Percentiles rank a stretch among this genome's conserved stretches.
Evolutionary conservation across 73 alveolate genomes (phyloP).

Genomic region (Paramecium octaurelia): DNA sequence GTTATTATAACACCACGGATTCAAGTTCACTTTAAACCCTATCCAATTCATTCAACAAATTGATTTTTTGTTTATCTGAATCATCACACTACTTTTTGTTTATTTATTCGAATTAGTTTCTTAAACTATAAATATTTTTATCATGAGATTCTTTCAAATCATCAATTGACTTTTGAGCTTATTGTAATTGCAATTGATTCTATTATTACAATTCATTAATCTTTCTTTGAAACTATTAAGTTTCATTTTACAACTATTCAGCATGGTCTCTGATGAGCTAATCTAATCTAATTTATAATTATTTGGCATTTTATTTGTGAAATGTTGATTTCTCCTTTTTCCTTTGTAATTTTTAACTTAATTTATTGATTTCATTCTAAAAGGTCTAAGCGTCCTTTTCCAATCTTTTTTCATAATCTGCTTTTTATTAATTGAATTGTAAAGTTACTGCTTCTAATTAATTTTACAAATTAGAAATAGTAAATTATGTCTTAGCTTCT

Average conservation of each 20-base stretch:
- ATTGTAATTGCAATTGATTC: background rate
- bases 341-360: background rate
- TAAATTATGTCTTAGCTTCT: background rate
- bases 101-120: background rate
- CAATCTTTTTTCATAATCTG: background rate
- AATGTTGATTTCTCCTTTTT: background rate
- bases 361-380: background rate
- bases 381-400: background rate
- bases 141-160: slow-evolving; percentile 21
- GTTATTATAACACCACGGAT: slow-evolving; percentile 16
- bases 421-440: background rate
- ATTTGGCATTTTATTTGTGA: slow-evolving; percentile 4
- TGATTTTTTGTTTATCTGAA: slow-evolving; percentile 12
- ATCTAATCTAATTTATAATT: background rate
- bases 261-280: background rate
- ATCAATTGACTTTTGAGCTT: background rate
- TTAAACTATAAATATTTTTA: background rate
- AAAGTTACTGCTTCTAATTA: background rate
- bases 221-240: background rate
- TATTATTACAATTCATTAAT: background rate
- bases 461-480: background rate
- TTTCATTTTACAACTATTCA: slow-evolving; percentile 8
- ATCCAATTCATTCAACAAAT: slow-evolving; percentile 29
- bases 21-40: slow-evolving; percentile 36
- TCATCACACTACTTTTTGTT: background rate